These are phyloP conservation scores for Podospora australis DNA, from an alignment of 495 filamentous ascomycete species.

Conservation along the genomic window DNA sequence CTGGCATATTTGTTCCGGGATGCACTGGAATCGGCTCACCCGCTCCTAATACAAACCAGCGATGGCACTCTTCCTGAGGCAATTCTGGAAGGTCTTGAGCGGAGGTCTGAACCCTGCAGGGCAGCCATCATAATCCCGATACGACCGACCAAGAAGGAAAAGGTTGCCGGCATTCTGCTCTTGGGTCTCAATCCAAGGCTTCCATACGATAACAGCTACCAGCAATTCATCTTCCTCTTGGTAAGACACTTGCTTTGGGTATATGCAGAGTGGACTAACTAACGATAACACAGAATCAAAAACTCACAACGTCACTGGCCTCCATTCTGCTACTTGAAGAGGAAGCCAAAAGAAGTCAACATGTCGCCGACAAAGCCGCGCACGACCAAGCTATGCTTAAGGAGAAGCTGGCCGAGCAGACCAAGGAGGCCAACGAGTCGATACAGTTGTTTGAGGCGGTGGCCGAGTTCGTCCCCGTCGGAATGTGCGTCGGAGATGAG, in stretches of 20 bases:
- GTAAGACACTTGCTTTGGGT: no score
- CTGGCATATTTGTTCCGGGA: slow-evolving; percentile 51
- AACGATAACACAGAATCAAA: slow-evolving; percentile 51
- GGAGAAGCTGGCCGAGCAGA: slow-evolving; percentile 53
- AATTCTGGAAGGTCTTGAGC: slow-evolving; percentile 49
- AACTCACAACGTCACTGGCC: slow-evolving; percentile 57
- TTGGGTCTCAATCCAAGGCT: slow-evolving; percentile 57
- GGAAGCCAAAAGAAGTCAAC: slow-evolving; percentile 52
- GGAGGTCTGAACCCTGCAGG: slow-evolving; percentile 50
- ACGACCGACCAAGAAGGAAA: slow-evolving; percentile 51
- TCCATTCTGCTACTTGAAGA: slow-evolving; percentile 61
- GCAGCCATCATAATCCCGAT: slow-evolving; percentile 56
- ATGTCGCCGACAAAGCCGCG: slow-evolving; percentile 53
- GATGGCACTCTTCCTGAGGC: slow-evolving; percentile 46
- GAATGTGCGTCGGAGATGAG: slow-evolving; percentile 59
- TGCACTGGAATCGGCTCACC: slow-evolving; percentile 48
- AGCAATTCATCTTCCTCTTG: slow-evolving; percentile 56
- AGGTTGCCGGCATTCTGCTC: slow-evolving; percentile 50
- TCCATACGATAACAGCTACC: slow-evolving; percentile 63
- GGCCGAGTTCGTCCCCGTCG: slow-evolving; percentile 61
- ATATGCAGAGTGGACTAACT: no score
- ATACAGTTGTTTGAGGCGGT: slow-evolving; percentile 60
- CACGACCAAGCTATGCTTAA: slow-evolving; percentile 54
- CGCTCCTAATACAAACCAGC: slow-evolving; percentile 47
- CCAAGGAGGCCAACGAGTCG: slow-evolving; percentile 56